Evolutionary conservation across 108 stramenopile genomes (phyloP).

Genomic region (Cyclotella cryptica): DNA sequence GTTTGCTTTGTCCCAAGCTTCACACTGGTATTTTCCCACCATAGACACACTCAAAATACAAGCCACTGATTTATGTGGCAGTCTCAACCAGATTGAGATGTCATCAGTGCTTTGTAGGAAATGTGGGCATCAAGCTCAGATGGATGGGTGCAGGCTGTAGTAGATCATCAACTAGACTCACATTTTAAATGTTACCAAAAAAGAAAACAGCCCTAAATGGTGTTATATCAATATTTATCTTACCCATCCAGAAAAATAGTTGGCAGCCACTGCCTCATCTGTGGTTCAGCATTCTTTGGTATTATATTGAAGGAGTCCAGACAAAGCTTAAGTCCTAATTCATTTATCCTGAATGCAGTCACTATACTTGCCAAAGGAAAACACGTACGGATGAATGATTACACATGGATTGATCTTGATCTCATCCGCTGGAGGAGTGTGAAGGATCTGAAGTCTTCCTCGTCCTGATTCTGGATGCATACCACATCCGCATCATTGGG

Average conservation of each 20-base stretch:
- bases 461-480: too few relatives aligned
- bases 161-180: neutral
- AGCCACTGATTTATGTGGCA: neutral
- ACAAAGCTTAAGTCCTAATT: slow-evolving; percentile 59
- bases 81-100: neutral
- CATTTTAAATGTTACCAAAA: neutral
- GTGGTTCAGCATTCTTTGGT: slow-evolving; percentile 65
- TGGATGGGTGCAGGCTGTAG: slow-evolving; percentile 44
- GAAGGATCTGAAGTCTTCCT: too few relatives aligned
- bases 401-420: too few relatives aligned
- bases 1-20: too few relatives aligned
- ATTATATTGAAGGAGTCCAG: slow-evolving; percentile 62
- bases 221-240: neutral
- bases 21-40: too few relatives aligned
- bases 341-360: too few relatives aligned
- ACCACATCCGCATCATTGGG: too few relatives aligned
- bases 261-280: slow-evolving; percentile 49
- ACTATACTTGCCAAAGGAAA: too few relatives aligned
- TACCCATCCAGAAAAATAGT: slow-evolving; percentile 55
- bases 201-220: neutral
- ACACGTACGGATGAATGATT: too few relatives aligned
- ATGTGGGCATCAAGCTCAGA: slow-evolving; percentile 49
- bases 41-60: neutral
- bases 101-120: slow-evolving; percentile 51
- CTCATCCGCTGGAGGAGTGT: too few relatives aligned